Percentiles rank a stretch among this genome's conserved stretches.
Conservation (phyloP, 768 basidiomycete species). For the Leccinum boreale region DNA sequence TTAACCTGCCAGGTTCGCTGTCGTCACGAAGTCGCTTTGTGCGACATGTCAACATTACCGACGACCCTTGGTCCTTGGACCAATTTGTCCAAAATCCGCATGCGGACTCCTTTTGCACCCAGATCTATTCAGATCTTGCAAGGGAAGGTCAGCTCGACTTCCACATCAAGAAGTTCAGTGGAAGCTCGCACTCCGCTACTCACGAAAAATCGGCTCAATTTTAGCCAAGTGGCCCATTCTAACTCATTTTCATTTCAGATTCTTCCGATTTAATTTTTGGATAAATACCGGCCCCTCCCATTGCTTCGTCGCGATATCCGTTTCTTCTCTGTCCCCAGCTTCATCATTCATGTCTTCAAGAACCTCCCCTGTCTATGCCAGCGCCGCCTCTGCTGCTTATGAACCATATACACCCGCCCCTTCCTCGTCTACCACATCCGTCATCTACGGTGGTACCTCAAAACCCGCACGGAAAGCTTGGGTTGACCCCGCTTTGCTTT, state of each 20-base stretch:
- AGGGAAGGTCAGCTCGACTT: constrained; percentile 10
- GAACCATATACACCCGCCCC: constrained; percentile 22
- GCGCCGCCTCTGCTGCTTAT: constrained; percentile 27
- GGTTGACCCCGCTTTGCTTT: constrained; percentile 64
- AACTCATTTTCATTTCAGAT: constrained; percentile 14
- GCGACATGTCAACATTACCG: not conserved
- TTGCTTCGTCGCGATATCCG: constrained; percentile 1
- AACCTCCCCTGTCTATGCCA: constrained; percentile 24
- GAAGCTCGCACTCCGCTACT: constrained; percentile 21
- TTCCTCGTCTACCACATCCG: constrained; percentile 24
- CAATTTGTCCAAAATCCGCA: constrained; percentile 2
- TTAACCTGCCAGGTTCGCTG: not conserved
- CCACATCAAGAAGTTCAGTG: constrained; percentile 27
- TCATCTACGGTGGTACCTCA: constrained; percentile 21
- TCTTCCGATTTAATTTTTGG: constrained; percentile 10
- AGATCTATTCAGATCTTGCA: constrained; percentile 20
- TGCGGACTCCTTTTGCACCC: constrained; percentile 11
- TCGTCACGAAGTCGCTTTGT: not conserved
- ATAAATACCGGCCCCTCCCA: constrained; percentile 28
- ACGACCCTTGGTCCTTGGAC: constrained; percentile 3
- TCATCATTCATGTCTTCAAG: constrained; percentile 25
- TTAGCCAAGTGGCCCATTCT: constrained; percentile 25
- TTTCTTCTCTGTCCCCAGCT: constrained; percentile 1
- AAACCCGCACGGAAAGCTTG: constrained; percentile 40
- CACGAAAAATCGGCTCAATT: constrained; percentile 27